Evolutionary conservation across 192 early-diverging fungal species (phyloP), one percentile per base, ranked within the genome.

Genomic region (Gryganskiella cystojenkinii): DNA sequence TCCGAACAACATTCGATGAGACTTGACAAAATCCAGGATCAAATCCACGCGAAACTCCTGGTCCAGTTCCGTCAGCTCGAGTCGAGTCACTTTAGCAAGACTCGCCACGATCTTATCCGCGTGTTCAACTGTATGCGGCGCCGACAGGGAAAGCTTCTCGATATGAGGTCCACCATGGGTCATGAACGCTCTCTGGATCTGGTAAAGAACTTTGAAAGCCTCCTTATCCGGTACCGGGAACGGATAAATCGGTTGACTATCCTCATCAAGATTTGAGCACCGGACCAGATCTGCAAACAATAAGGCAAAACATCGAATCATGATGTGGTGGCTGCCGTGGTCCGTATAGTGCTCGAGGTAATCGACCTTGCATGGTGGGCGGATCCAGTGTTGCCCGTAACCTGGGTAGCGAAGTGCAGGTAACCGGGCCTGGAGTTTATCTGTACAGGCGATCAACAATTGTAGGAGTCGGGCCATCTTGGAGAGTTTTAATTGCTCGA

Each of bases 361-460:
- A 53, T 76, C 60, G 46, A 76, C 47, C 35, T 45, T 62, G 46
- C 64, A 68, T 15, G 73, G 73, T 5, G 73, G 65, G 5, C 73
- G 73, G 53, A 68, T 58, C 73, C 73, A 76, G 42, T 68, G 73
- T 19, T 76, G 73, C 20, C 73, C 73, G 31, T 76, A 76, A 4
- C 73, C 73, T 8, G 73, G 73, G 30, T 76, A 76, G 20, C 65
- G 49, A 19, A 76, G 49, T 33, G 73, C 73, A 10, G 73, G 73
- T 13, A 76, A 59, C 19, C 65, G 65, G 14, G 65, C 65, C 30
- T 76, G 73, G 22, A 76, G 37, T 40, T 40, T 52, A 0, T 58
- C 40, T 11, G 73, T 68, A 53, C 73, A 76, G 11, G 73, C 59
- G 24, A 76, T 76, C 22, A 76, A 50, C 19, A 76, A 47, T 34